A percentile compares a stretch with the other conserved stretches of the same genome.
Conservation (phyloP, 352 stramenopile genomes). For the Phytopythium mirpurense region DNA sequence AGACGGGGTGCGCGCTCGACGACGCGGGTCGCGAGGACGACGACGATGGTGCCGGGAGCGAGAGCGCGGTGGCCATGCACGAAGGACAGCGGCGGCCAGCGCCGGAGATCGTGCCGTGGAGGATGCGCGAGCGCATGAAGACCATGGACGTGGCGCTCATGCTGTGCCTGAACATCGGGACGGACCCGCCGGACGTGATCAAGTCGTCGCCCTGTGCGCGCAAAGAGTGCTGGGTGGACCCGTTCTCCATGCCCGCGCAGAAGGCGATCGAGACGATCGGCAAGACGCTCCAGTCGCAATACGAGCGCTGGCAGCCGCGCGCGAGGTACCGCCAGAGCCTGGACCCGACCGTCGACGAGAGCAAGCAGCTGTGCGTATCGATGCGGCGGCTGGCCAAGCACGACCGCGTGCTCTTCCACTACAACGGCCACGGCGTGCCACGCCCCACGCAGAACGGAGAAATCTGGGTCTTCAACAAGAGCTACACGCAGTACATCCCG, state of each 20-base stretch:
- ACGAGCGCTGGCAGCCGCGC: slow-evolving; percentile 93
- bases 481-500: slow-evolving; percentile 99
- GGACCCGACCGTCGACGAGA: slow-evolving; percentile 97
- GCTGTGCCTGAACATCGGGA: slow-evolving; percentile 97
- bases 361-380: slow-evolving; percentile 91
- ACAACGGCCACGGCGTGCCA: slow-evolving; percentile 99
- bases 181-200: slow-evolving; percentile 96
- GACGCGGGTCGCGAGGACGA: slow-evolving; percentile 4
- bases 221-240: slow-evolving; percentile 99
- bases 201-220: slow-evolving; percentile 95
- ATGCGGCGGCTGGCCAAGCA: slow-evolving; percentile 90
- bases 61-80: background rate
- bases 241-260: slow-evolving; percentile 89
- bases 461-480: slow-evolving; percentile 99
- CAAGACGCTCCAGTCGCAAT: slow-evolving; percentile 93
- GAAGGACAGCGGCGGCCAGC: slow-evolving; percentile 4
- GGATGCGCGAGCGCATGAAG: slow-evolving; percentile 87
- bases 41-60: slow-evolving; percentile 11
- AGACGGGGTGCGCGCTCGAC: slow-evolving; percentile 7
- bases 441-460: slow-evolving; percentile 96
- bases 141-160: slow-evolving; percentile 94
- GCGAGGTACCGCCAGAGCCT: slow-evolving; percentile 93
- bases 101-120: slow-evolving; percentile 69
- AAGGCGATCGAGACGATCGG: slow-evolving; percentile 97
- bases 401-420: slow-evolving; percentile 98